These are phyloP conservation scores for Cardiospermum halicacabum DNA, from an alignment of 345 rosid genomes.

Conservation along the genomic window DNA sequence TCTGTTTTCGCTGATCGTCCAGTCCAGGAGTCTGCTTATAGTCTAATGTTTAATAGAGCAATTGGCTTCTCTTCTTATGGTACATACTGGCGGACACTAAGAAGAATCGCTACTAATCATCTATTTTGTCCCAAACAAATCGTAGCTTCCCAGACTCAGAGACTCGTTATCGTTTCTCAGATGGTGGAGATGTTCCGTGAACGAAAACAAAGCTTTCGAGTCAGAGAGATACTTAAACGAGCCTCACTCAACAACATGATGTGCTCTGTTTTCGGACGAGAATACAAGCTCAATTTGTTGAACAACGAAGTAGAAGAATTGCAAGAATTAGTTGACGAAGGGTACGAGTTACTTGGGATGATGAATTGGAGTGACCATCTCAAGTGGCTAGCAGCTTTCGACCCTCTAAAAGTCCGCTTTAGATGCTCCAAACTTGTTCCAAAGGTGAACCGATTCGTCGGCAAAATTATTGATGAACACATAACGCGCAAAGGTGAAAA, in stretches of 20 bases:
- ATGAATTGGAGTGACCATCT: constrained; percentile 91
- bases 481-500: constrained; percentile 19
- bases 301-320: constrained; percentile 29
- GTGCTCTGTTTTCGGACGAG: constrained; percentile 64
- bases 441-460: constrained; percentile 57
- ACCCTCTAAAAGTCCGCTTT: constrained; percentile 70
- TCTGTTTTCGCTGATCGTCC: constrained; percentile 84
- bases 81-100: constrained; percentile 78
- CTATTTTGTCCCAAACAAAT: constrained; percentile 71
- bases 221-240: constrained; percentile 49
- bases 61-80: constrained; percentile 87
- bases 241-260: constrained; percentile 76
- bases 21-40: constrained; percentile 79
- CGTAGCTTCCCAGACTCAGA: constrained; percentile 33
- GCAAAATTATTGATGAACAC: constrained; percentile 56
- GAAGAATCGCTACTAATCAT: constrained; percentile 73
- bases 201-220: too few relatives aligned
- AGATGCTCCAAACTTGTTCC: constrained; percentile 48
- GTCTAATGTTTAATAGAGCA: constrained; percentile 71
- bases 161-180: constrained; percentile 38
- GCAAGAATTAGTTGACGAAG: constrained; percentile 65
- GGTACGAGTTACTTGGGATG: constrained; percentile 63
- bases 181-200: too few relatives aligned
- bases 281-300: constrained; percentile 35
- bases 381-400: constrained; percentile 56